Conservation (phyloP, 768 basidiomycete genomes). For the Hericium alpestre region DNA sequence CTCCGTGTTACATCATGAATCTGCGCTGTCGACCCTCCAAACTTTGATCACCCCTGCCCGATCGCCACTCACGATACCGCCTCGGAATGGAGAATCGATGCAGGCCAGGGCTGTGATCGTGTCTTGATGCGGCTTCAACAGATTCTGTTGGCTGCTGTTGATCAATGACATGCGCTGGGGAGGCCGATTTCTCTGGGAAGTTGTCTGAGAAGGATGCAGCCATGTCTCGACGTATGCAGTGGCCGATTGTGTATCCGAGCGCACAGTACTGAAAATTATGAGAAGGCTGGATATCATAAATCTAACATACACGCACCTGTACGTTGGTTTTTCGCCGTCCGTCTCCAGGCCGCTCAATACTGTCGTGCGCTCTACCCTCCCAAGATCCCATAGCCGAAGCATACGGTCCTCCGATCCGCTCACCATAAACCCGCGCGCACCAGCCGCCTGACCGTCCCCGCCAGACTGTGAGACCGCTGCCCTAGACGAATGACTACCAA, state of each 20-base stretch:
- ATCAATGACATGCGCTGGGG: constrained; percentile 70
- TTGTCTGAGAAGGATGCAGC: constrained; percentile 30
- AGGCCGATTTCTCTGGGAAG: constrained; percentile 51
- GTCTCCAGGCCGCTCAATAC: constrained; percentile 72
- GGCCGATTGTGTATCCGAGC: constrained; percentile 32
- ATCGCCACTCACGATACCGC: constrained; percentile 88
- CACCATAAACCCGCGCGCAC: constrained; percentile 58
- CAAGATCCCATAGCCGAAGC: constrained; percentile 82
- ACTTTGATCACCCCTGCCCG: constrained; percentile 84
- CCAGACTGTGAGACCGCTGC: constrained; percentile 15
- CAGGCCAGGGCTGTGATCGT: constrained; percentile 77
- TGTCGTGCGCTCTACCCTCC: constrained; percentile 56
- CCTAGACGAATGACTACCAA: constrained; percentile 51
- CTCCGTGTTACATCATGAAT: constrained; percentile 5
- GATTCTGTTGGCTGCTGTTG: constrained; percentile 71
- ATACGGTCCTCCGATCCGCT: constrained; percentile 87
- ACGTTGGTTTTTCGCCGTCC: constrained; percentile 67
- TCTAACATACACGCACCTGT: constrained; percentile 41
- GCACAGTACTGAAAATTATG: constrained; percentile 19
- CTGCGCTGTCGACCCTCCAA: constrained; percentile 57
- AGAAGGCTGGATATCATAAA: background rate
- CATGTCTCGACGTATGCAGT: constrained; percentile 58
- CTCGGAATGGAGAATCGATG: constrained; percentile 88
- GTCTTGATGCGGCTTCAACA: constrained; percentile 84
- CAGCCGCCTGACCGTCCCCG: constrained; percentile 6